Evolutionary conservation across 345 rosid genomes (phyloP), one percentile per base, ranked within the genome.

Genomic region (Erucastrum elatum): DNA sequence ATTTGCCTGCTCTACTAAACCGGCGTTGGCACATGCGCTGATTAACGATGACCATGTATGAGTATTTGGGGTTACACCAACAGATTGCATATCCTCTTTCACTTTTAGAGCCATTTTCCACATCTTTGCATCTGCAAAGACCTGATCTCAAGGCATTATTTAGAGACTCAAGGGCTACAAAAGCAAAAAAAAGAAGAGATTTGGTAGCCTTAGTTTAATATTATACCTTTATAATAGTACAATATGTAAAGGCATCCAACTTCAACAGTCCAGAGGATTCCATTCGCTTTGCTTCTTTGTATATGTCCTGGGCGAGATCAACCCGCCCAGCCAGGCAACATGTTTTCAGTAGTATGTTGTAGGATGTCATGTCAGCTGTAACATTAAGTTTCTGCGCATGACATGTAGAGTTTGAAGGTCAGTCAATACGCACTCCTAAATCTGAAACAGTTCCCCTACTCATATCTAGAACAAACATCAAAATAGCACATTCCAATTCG

Each of bases 11-110:
- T 92, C 97, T 41, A 92, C 95, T 76, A 89, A 86, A 60, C 98
- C 97, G 31, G 91, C 94, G 77, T 88, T 91, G 70, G 94, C 95
- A 82, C 97, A 90, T 29, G 97, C 95, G 84, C 93, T 90, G 84
- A 94, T 89, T 89, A 94, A 78, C 1, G 98, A 87, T 29, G 97
- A 92, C 98, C 98, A 92, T 25, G 97, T 89, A 80, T 83, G 84
- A 34, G 83, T 90, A 77, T 92, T 92, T 49, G 91, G 97, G 69
- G 79, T 77, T 66, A 94, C 88, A 55, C 88, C 97, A 3, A 91
- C 86, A 64, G 84, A 83, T 76, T 88, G 86, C 97, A 92, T 92
- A 77, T 91, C 97, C 39, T 91, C 93, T 85, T 94, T 94, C 71
- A 91, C 83, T 77, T 79, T 83, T 13, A 94, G 85, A 60, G 98